Base-by-base conservation (phyloP, 768 basidiomycete genomes). In the Tubosaeta sp. region DNA sequence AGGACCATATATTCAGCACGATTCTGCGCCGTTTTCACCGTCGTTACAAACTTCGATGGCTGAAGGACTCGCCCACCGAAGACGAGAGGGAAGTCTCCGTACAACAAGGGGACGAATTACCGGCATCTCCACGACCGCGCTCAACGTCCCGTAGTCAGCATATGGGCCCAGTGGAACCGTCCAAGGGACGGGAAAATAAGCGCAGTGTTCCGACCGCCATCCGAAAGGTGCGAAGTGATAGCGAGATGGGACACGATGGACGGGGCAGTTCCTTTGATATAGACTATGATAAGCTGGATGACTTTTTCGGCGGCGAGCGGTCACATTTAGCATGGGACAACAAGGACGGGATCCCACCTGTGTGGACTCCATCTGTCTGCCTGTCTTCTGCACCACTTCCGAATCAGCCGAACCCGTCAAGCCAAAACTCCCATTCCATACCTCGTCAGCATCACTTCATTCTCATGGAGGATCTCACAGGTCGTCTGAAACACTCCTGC, bases 381-480 rank as follows among this genome's bases (percentile, higher is more conserved):
- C 50, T 71, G 51, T 62, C 72, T 44, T 53, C 61, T 19, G 64
- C 65, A 47, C 61, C 64, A 32, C 51, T 50, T 31, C 56, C 65
- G 8, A 65, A 63, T 50, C 68, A 67, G 69, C 56, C 58, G 51
- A 68, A 48, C 48, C 56, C 67, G 38, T 70, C 76, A 50, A 70
- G 66, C 54, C 75, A 76, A 51, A 49, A 59, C 12, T 72, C 80
- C 47, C 70, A 75, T 32, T 67, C 76, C 43, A 73, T 87, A 43
- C 84, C 92, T 7, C 84, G 95, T 12, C 95, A 97, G 70, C 94
- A 97, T 65, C 89, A 97, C 67, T 99, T 98, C 65, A 97, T 99
- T 61, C 80, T 98, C 60, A 97, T 99, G 94, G 97, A 99, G 71
- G 97, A 99, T 65, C 75, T 99, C 44, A 99, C 97, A 3, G 97